Evolutionary conservation across 345 rosid genomes (phyloP).

Genomic region (Linum tenue): DNA sequence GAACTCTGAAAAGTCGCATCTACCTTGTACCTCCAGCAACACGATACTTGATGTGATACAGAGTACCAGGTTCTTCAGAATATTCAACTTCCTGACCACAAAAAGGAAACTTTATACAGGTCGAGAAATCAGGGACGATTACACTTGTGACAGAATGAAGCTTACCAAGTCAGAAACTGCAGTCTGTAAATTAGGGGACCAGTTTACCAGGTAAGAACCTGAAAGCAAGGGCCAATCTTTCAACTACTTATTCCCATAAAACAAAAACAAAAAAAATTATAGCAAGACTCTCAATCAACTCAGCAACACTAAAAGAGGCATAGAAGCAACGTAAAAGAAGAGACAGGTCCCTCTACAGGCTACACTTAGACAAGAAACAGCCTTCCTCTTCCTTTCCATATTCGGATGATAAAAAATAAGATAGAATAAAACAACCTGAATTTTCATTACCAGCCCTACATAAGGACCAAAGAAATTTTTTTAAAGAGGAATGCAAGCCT

Average conservation of each 20-base stretch:
- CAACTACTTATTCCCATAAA: constrained; percentile 11
- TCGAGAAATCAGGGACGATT: constrained; percentile 13
- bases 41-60: constrained; percentile 87
- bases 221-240: constrained; percentile 20
- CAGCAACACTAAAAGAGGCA: not conserved
- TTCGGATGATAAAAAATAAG: no score
- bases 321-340: no score
- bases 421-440: no score
- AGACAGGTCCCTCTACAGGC: no score
- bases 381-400: no score
- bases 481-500: no score
- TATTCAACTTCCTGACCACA: constrained; percentile 85
- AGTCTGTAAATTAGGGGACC: constrained; percentile 98
- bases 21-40: constrained; percentile 92
- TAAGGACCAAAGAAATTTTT: no score
- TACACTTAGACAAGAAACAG: no score
- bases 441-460: no score
- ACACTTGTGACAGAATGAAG: constrained; percentile 5
- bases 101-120: not conserved
- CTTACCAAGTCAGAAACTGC: constrained; percentile 97
- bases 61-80: constrained; percentile 82
- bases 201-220: constrained; percentile 98
- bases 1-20: not conserved
- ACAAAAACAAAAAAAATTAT: not conserved
- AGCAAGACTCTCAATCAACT: no score